Evolutionary conservation across 768 basidiomycete species (phyloP).

Genomic region (Phlegmacium glaucopus): DNA sequence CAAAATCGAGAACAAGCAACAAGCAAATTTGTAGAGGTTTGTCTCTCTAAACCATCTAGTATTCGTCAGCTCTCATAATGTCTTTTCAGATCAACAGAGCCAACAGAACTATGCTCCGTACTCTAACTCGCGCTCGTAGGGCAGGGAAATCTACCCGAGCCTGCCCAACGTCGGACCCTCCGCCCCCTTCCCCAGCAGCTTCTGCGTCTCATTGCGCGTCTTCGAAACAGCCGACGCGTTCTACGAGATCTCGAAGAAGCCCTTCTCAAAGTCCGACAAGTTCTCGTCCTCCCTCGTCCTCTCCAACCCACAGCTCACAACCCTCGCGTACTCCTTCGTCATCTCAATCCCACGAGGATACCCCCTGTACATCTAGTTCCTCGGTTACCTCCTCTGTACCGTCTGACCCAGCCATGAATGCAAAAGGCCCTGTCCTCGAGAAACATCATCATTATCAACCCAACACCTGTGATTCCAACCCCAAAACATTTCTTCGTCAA

Average conservation of each 20-base stretch:
- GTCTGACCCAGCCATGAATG: not conserved
- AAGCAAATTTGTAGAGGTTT: conserved; percentile 20
- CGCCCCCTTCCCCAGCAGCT: conserved; percentile 1
- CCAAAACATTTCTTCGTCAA: conserved; percentile 11
- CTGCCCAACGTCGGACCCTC: not conserved
- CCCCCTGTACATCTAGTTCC: conserved; percentile 5
- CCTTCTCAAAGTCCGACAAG: conserved; percentile 6
- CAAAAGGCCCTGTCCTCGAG: not conserved
- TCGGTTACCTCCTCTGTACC: conserved; percentile 5
- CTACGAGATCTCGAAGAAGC: conserved; percentile 8
- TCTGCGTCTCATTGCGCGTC: conserved; percentile 10
- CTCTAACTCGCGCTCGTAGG: conserved; percentile 21
- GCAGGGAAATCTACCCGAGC: conserved; percentile 1
- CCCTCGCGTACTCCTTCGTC: conserved; percentile 11
- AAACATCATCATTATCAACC: conserved; percentile 13
- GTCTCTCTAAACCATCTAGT: not conserved
- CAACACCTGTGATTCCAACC: conserved; percentile 10
- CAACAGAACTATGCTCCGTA: conserved; percentile 45
- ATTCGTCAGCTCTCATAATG: not conserved
- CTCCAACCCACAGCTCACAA: conserved; percentile 6
- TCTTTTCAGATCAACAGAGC: conserved; percentile 45
- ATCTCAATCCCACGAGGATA: conserved; percentile 3
- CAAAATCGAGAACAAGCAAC: conserved; percentile 21
- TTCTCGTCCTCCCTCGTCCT: conserved; percentile 4
- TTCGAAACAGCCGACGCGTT: conserved; percentile 4